Conservation (phyloP, 441 rosid species). For the Adansonia madagascariensis region DNA sequence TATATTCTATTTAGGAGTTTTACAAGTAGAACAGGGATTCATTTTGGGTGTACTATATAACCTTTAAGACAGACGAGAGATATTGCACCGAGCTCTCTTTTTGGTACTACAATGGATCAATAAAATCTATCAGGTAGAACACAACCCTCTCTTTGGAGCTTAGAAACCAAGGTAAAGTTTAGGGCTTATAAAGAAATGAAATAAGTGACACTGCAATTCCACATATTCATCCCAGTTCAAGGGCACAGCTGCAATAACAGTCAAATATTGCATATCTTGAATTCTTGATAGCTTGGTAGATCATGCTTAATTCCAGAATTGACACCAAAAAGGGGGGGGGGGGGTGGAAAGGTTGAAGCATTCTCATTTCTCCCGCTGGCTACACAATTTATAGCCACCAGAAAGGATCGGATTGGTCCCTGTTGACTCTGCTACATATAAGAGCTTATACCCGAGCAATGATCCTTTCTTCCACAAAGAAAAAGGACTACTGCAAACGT, state of each 20-base stretch:
- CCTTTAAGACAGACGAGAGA: too few relatives aligned
- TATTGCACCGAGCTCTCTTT: too few relatives aligned
- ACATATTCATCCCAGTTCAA: neutral
- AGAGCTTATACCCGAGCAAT: conserved; percentile 17
- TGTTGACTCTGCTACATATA: conserved; percentile 20
- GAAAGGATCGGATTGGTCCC: conserved; percentile 27
- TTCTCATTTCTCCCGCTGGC: conserved; percentile 32
- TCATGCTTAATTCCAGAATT: conserved; percentile 30
- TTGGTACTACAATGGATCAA: too few relatives aligned
- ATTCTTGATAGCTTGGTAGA: conserved; percentile 23
- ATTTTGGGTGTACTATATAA: too few relatives aligned
- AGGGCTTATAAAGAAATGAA: neutral
- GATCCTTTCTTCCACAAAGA: conserved; percentile 10
- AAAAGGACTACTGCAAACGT: conserved; percentile 13
- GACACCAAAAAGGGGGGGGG: neutral
- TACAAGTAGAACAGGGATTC: too few relatives aligned
- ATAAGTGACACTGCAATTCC: conserved; percentile 2
- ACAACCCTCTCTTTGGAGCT: too few relatives aligned
- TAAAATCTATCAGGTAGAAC: too few relatives aligned
- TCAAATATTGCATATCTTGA: conserved; percentile 31
- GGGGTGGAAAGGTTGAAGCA: neutral
- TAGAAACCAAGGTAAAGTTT: too few relatives aligned
- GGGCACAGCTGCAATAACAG: conserved; percentile 29
- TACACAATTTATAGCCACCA: conserved; percentile 32
- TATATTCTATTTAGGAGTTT: too few relatives aligned